A percentile compares a stretch with the other conserved stretches of the same genome.
Evolutionary conservation across 106 monocot species (phyloP).

Genomic region (Apostasia shenzhenica): DNA sequence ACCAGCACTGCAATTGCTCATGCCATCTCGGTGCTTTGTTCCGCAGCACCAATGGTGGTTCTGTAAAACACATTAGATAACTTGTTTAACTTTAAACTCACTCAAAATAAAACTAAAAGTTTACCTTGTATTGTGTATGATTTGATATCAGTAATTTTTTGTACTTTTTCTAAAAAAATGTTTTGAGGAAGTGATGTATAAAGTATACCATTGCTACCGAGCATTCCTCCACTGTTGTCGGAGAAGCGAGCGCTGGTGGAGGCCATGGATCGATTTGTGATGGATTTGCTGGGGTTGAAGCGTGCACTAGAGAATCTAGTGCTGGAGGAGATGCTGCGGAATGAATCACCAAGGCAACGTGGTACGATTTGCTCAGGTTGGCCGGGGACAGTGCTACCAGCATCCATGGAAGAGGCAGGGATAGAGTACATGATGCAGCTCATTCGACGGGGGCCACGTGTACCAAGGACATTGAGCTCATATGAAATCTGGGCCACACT

Average conservation of each 20-base stretch:
- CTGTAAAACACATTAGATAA: constrained; percentile 21
- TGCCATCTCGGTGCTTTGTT: constrained; percentile 10
- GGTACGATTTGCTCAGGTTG: constrained; percentile 34
- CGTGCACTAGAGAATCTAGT: constrained; percentile 11
- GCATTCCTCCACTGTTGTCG: constrained; percentile 8
- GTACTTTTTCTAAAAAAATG: not conserved
- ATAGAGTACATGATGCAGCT: constrained; percentile 46
- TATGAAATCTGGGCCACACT: constrained; percentile 45
- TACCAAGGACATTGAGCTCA: constrained; percentile 60
- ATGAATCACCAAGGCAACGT: constrained; percentile 29
- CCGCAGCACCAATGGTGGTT: constrained; percentile 29
- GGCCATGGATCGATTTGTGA: constrained; percentile 22
- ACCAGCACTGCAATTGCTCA: constrained; percentile 69
- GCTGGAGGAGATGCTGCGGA: constrained; percentile 36
- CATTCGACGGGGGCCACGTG: constrained; percentile 51
- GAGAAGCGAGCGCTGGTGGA: constrained; percentile 42
- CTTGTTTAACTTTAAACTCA: constrained; percentile 12
- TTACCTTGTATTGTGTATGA: too few relatives aligned
- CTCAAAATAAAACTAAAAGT: not conserved
- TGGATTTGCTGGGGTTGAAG: constrained; percentile 15
- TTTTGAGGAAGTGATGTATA: too few relatives aligned
- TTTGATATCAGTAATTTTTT: too few relatives aligned
- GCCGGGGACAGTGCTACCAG: constrained; percentile 33
- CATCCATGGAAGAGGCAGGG: constrained; percentile 41
- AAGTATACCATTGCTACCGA: too few relatives aligned